Evolutionary conservation across 805 yeast genomes (phyloP).

Genomic region (Candida boleticola): DNA sequence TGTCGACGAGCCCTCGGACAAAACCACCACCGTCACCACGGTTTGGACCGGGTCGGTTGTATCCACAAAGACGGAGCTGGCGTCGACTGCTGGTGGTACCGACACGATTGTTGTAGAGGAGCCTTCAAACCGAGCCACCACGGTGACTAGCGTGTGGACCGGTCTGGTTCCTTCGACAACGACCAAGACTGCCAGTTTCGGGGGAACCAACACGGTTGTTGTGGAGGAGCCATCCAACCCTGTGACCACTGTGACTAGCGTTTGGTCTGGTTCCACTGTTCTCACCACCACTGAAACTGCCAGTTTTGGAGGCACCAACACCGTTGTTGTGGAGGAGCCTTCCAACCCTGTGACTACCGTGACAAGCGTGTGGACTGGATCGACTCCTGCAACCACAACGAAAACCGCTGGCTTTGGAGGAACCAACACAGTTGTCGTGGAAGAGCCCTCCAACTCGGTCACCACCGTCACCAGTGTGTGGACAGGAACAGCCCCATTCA

Average conservation of each 20-base stretch:
- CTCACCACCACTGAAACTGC: conserved; percentile 1
- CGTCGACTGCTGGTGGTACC: not conserved
- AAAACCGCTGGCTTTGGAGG: too few relatives aligned
- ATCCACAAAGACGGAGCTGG: conserved; percentile 1
- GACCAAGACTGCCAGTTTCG: conserved; percentile 6
- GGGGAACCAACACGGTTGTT: conserved; percentile 9
- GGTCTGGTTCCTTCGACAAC: conserved; percentile 7
- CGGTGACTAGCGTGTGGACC: conserved; percentile 6
- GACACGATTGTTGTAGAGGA: not conserved
- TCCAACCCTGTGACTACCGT: not conserved
- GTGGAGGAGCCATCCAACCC: too few relatives aligned
- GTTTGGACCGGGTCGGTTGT: conserved; percentile 10
- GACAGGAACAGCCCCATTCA: conserved; percentile 9
- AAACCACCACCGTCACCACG: not conserved
- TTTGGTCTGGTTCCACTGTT: conserved; percentile 6
- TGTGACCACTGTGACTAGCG: conserved; percentile 1
- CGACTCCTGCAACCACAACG: too few relatives aligned
- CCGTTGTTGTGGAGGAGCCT: too few relatives aligned
- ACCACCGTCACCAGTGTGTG: conserved; percentile 4
- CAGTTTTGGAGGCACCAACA: too few relatives aligned
- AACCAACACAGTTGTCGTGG: too few relatives aligned
- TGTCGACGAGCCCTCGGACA: conserved; percentile 4
- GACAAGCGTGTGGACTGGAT: conserved; percentile 9
- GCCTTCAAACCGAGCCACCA: conserved; percentile 2
- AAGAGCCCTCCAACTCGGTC: too few relatives aligned